These are phyloP conservation scores for Skeletonema tropicum DNA, from an alignment of 108 stramenopile genomes.

Conservation along the genomic window DNA sequence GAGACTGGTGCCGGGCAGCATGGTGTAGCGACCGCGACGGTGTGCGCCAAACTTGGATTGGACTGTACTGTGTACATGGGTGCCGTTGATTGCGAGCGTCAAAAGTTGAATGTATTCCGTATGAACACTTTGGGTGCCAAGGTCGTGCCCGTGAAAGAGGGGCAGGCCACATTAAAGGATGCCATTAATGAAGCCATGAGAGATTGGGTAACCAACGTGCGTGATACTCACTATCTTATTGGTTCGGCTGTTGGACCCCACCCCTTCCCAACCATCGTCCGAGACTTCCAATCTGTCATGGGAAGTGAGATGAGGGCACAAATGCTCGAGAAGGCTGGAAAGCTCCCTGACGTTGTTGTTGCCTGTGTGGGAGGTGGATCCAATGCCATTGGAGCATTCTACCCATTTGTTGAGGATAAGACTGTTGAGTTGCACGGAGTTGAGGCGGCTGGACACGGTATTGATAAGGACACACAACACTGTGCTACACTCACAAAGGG, in stretches of 20 bases:
- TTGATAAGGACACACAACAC: constrained; percentile 78
- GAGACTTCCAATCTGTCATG: constrained; percentile 95
- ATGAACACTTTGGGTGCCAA: constrained; percentile 97
- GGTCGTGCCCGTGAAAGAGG: constrained; percentile 92
- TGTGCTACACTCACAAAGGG: constrained; percentile 94
- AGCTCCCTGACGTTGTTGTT: constrained; percentile 91
- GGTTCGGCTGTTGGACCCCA: constrained; percentile 97
- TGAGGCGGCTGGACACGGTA: constrained; percentile 94
- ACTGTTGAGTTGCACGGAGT: constrained; percentile 90
- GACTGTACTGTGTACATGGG: constrained; percentile 98
- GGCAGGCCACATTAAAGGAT: constrained; percentile 94
- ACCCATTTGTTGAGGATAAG: constrained; percentile 88
- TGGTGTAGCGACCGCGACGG: constrained; percentile 97
- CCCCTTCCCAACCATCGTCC: constrained; percentile 97
- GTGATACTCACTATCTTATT: constrained; percentile 95
- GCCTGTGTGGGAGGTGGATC: constrained; percentile 98
- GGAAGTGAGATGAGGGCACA: constrained; percentile 86
- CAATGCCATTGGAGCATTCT: constrained; percentile 96
- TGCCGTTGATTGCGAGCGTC: constrained; percentile 94
- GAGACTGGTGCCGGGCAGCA: constrained; percentile 98
- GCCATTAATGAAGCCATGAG: constrained; percentile 99
- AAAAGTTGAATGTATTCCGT: constrained; percentile 96
- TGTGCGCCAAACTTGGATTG: constrained; percentile 94
- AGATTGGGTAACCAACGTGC: constrained; percentile 98
- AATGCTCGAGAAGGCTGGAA: constrained; percentile 89